Conservation (phyloP, 257 asterid genomes). For the Primulina eburnea region DNA sequence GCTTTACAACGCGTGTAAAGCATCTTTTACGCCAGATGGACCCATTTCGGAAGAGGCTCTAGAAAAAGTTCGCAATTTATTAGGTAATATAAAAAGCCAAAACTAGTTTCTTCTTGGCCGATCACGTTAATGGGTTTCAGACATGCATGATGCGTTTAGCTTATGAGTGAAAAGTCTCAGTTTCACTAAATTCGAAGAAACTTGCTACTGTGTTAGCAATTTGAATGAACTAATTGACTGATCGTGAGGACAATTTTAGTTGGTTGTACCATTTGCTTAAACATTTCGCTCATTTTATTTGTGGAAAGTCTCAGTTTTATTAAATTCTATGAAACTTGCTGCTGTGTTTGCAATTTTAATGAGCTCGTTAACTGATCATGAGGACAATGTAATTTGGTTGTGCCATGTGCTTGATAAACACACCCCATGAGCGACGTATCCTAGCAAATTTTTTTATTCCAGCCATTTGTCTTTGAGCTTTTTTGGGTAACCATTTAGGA, state of each 20-base stretch:
- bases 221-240: slow-evolving; percentile 2
- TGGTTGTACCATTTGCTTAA: slow-evolving; percentile 19
- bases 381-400: slow-evolving; percentile 16
- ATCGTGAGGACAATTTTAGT: slow-evolving; percentile 15
- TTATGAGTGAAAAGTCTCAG: neutral
- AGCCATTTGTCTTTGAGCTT: neutral
- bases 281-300: neutral
- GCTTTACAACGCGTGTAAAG: slow-evolving; percentile 95
- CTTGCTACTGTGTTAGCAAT: neutral
- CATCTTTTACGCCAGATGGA: slow-evolving; percentile 78
- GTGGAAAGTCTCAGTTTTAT: neutral
- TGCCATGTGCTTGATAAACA: slow-evolving; percentile 20
- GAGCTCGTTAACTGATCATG: slow-evolving; percentile 10
- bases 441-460: slow-evolving; percentile 8
- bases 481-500: neutral
- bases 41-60: slow-evolving; percentile 91
- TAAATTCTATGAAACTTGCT: slow-evolving; percentile 4
- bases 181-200: slow-evolving; percentile 4
- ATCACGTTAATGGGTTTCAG: slow-evolving; percentile 8
- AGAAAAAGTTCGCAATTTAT: slow-evolving; percentile 72
- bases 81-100: slow-evolving; percentile 53
- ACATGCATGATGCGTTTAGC: slow-evolving; percentile 10
- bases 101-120: slow-evolving; percentile 17
- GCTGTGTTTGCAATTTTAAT: neutral
- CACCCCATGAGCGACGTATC: neutral